These are phyloP conservation scores for Sporothrix euskadiensis DNA, from an alignment of 2,329 filamentous ascomycete genomes.

Conservation along the genomic window DNA sequence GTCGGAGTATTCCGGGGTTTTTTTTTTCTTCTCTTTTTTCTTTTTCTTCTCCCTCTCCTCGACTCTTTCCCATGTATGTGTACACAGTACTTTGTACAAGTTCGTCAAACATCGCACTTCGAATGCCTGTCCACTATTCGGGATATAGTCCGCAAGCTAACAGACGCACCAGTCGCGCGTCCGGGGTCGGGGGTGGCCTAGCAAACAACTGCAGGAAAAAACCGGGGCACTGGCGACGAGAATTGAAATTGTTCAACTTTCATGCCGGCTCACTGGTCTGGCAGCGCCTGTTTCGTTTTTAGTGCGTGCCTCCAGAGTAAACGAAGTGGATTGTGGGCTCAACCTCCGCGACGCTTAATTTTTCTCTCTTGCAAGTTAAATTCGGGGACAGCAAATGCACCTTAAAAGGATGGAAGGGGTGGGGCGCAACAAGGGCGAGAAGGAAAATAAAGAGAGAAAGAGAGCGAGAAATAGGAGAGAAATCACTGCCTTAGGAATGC, in stretches of 20 bases:
- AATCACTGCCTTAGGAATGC: background rate
- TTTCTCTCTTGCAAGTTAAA: background rate
- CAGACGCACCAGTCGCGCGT: slow-evolving; percentile 14
- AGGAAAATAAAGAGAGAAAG: background rate
- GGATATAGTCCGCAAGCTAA: slow-evolving; percentile 23
- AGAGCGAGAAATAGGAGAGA: background rate
- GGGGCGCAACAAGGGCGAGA: background rate
- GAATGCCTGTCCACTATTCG: background rate
- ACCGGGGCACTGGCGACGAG: slow-evolving; percentile 6
- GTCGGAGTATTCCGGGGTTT: too few relatives aligned
- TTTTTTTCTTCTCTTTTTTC: too few relatives aligned
- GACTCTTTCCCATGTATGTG: background rate
- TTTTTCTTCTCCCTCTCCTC: background rate
- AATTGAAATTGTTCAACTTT: slow-evolving; percentile 17
- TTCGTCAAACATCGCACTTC: background rate
- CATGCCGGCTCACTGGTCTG: background rate
- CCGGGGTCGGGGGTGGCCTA: slow-evolving; percentile 16
- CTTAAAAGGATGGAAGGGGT: background rate
- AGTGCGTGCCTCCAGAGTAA: slow-evolving; percentile 5
- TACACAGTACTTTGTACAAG: background rate
- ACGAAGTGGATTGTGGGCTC: background rate
- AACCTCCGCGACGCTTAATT: slow-evolving; percentile 8
- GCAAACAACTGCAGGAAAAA: slow-evolving; percentile 1
- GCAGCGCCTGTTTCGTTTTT: slow-evolving; percentile 14
- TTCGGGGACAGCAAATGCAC: background rate